Evolutionary conservation across 768 basidiomycete species (phyloP), one percentile per base, ranked within the genome.

Genomic region (Lentinula detonsa): DNA sequence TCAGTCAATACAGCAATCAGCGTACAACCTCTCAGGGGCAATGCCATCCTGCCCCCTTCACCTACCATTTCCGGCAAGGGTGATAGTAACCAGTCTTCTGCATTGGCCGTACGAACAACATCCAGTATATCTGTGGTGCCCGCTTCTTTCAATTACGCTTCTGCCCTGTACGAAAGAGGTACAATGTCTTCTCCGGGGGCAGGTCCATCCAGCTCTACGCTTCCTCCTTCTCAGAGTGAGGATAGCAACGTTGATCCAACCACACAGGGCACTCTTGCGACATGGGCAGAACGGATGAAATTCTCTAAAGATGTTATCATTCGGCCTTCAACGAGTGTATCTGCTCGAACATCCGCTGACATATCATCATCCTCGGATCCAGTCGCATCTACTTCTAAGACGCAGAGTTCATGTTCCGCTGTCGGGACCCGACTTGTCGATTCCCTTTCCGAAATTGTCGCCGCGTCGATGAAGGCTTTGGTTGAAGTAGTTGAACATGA

Each of bases 1-100:
- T 74, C 85, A 10, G 76, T 83, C 68, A 85, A 83, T 63, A 78
- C 80, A 8, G 48, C 76, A 5, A 77, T 84, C 70, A 77, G 75
- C 8, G 31, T 55, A 18, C 48, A 33, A 31, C 50, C 59, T 9
- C 37, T 52, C 3, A 51, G 40, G 23, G 59, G 55, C 54, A 37
- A 43, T 59, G 13, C 39, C 37, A 39, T 39, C 33, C 35, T 59
- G 23, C 57, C 57, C 46, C 39, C 40, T 59, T 61, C 54, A 4
- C 48, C 62, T 7, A 58, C 54, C 13, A 49, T 45, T 42, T 34
- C 49, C 18, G 11, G 21, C 21, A 40, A 45, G 51, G 15, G 45
- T 45, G 37, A 34, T n/a, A 21, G 39, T 43, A 63, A 60, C 34
- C 39, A 52, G 21, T 50, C 62, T 28, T 39, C 61, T 13, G 50